Percentiles rank a stretch among this genome's conserved stretches.
These are phyloP conservation scores for Cymodocea nodosa DNA, from an alignment of 116 monocot species.

Conservation along the genomic window DNA sequence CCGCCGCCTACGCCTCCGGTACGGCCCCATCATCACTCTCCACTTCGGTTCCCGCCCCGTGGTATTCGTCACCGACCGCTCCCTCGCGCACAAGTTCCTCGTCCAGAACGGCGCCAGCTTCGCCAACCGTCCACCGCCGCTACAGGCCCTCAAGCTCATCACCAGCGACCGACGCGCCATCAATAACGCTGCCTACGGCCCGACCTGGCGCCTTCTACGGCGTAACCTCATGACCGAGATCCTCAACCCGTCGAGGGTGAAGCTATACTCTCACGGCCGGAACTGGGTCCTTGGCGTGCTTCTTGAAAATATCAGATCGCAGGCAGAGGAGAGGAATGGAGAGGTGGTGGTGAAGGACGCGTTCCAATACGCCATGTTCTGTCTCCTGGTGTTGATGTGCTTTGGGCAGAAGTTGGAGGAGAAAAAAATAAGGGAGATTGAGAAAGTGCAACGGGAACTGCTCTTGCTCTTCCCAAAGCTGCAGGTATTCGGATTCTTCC, in stretches of 20 bases:
- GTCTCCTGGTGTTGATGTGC: conserved; percentile 19
- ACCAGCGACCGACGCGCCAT: conserved; percentile 4
- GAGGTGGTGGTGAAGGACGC: conserved; percentile 1
- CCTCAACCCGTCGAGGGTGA: conserved; percentile 9
- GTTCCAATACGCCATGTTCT: conserved; percentile 22
- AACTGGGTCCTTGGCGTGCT: conserved; percentile 7
- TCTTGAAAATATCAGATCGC: not conserved
- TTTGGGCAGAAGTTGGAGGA: conserved; percentile 23
- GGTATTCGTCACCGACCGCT: conserved; percentile 15
- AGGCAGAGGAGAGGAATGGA: not conserved
- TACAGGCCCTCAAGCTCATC: not conserved
- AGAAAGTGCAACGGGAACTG: not conserved
- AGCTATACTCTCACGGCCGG: conserved; percentile 6
- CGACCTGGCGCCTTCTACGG: conserved; percentile 22
- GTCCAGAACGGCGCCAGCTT: conserved; percentile 12
- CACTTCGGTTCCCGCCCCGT: conserved; percentile 7
- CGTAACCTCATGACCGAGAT: conserved; percentile 21
- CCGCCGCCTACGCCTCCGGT: conserved; percentile 3
- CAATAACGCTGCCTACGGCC: conserved; percentile 11
- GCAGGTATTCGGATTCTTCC: conserved; percentile 8
- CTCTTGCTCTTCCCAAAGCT: conserved; percentile 2
- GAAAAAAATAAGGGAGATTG: conserved; percentile 8
- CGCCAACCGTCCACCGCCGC: conserved; percentile 5
- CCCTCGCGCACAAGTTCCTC: conserved; percentile 15
- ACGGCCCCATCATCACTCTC: conserved; percentile 16